These are phyloP conservation scores for Chytriomyces sp. DNA, from an alignment of 192 early-diverging fungal genomes.

Conservation along the genomic window DNA sequence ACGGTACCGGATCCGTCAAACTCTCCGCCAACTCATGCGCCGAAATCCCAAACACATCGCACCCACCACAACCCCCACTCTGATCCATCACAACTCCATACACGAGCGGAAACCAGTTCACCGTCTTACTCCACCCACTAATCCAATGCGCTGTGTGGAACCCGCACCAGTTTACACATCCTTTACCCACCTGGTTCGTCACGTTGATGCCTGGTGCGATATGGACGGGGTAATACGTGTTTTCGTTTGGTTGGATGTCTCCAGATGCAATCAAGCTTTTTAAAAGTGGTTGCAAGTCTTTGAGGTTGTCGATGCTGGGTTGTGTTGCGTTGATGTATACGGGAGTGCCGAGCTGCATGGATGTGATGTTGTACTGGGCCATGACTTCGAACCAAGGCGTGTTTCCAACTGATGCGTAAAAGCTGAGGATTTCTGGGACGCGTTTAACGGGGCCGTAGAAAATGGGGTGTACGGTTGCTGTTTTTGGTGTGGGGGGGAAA, in stretches of 20 bases:
- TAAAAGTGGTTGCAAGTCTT: background rate
- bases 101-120: background rate
- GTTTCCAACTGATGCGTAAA: background rate
- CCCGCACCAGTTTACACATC: background rate
- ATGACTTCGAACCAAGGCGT: background rate
- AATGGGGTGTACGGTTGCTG: background rate
- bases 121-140: background rate
- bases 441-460: background rate
- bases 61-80: background rate
- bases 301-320: background rate
- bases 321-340: background rate
- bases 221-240: background rate
- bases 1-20: background rate
- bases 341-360: background rate
- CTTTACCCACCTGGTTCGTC: background rate
- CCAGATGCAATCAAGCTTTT: background rate
- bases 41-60: background rate
- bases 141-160: slow-evolving; percentile 2
- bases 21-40: background rate
- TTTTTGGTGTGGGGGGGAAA: background rate
- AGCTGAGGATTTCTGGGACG: background rate
- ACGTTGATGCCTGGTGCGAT: background rate
- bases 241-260: background rate
- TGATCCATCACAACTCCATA: background rate
- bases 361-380: background rate